Evolutionary conservation across 1,284 basidiomycete species (phyloP), one percentile per base, ranked within the genome.

Genomic region (Anthracocystis walkeri): DNA sequence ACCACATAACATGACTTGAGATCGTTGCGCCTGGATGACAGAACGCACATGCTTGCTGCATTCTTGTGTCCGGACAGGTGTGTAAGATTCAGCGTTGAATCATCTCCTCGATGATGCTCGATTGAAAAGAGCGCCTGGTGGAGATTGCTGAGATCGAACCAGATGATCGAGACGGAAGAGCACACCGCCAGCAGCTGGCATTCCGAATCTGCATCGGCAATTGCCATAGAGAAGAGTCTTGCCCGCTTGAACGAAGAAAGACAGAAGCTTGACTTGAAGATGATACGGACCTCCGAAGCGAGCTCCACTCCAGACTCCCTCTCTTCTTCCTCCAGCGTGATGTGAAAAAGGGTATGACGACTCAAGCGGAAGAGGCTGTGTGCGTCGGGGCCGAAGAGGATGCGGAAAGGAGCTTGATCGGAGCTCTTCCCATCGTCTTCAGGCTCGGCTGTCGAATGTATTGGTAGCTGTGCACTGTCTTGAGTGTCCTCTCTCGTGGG

Each of bases 91-190:
- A 75, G 59, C 8, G 72, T 66, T 14, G 66, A 56, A n/a, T 75
- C 72, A 41, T 70, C 63, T n/a, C 66, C 72, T n/a, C 72, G 72
- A 50, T 70, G 53, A 35, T 75, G 72, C 3, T 58, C 46, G n/a
- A 42, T 60, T 10, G 62, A 42, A 23, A 69, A 75, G 10, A 75
- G 48, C 8, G 57, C 55, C 23, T 49, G 48, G 0, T 45, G n/a
- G 0, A 42, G 31, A 0, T 46, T 29, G 4, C 52, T 23, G 14
- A 63, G 27, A 31, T 72, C 63, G n/a, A 75, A 66, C 72, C 72
- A 75, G 35, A 66, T 25, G 23, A 75, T 53, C 6, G 31, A n/a
- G 21, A 70, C 72, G 31, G 72, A 69, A 2, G 72, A 65, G 48
- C 72, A 65, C 16, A 75, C 59, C 8, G 66, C 72, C 48, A 75